These are phyloP conservation scores for Aspergillus sp. DNA, from an alignment of 2,329 filamentous ascomycete genomes.

Conservation along the genomic window DNA sequence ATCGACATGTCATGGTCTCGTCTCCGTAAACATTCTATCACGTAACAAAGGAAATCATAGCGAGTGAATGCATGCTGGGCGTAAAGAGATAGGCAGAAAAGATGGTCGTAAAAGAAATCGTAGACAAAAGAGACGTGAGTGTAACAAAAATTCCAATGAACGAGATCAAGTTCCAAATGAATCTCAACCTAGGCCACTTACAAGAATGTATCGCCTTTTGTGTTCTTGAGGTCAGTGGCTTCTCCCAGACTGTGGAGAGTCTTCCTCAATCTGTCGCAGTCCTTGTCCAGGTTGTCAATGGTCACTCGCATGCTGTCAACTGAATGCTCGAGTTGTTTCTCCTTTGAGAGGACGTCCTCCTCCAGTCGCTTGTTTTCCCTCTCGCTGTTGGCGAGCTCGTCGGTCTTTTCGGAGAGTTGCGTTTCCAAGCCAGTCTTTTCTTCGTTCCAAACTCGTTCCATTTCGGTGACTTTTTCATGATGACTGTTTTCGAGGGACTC, in stretches of 20 bases:
- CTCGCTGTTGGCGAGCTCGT: constrained; percentile 48
- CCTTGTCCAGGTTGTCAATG: constrained; percentile 56
- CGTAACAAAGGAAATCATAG: constrained; percentile 24
- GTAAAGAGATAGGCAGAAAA: background rate
- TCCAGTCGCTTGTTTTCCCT: constrained; percentile 50
- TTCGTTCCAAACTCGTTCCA: constrained; percentile 39
- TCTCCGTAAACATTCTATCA: constrained; percentile 31
- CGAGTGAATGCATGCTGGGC: constrained; percentile 18
- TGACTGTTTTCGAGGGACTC: constrained; percentile 32
- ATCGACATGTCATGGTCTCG: constrained; percentile 35
- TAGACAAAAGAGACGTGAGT: constrained; percentile 21
- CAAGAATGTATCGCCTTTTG: constrained; percentile 55
- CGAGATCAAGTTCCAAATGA: constrained; percentile 21
- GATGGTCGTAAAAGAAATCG: constrained; percentile 4
- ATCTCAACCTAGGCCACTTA: constrained; percentile 46
- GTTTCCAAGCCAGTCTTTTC: constrained; percentile 37
- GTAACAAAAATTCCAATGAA: constrained; percentile 19
- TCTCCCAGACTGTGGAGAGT: constrained; percentile 56
- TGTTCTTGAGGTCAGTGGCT: constrained; percentile 56
- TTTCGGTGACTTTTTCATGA: constrained; percentile 30
- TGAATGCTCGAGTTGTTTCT: constrained; percentile 50
- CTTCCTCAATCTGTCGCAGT: constrained; percentile 56
- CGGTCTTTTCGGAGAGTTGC: constrained; percentile 48
- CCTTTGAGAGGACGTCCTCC: constrained; percentile 51
- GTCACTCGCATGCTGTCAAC: constrained; percentile 50